These are phyloP conservation scores for Zopfia rhizophila DNA, from an alignment of 2,329 filamentous ascomycete genomes.

Conservation along the genomic window DNA sequence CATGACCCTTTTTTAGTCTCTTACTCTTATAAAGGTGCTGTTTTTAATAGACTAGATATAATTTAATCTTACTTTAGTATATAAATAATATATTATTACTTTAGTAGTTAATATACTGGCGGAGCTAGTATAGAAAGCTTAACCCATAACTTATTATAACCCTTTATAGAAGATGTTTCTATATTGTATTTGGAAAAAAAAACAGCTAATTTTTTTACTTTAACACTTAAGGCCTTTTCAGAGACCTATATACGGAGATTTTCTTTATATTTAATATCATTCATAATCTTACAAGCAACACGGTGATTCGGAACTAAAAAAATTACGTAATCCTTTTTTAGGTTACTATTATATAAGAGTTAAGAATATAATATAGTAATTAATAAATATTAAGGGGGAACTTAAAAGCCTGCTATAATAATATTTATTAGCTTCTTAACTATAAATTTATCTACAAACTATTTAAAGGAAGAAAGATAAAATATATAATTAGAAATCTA, in stretches of 20 bases:
- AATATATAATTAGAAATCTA: no score
- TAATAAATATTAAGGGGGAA: no score
- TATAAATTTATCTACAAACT: no score
- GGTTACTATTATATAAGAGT: not conserved
- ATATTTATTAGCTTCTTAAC: no score
- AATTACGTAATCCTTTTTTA: constrained; percentile 6
- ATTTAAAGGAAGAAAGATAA: no score
- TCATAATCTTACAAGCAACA: constrained; percentile 7
- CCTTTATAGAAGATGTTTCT: constrained; percentile 1
- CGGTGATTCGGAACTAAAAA: constrained; percentile 6
- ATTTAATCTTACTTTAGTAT: no score
- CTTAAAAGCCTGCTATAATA: no score
- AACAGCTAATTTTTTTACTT: not conserved
- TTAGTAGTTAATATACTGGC: not conserved
- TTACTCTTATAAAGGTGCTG: no score
- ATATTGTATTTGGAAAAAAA: constrained; percentile 4
- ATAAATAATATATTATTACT: no score
- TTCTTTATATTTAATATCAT: not conserved
- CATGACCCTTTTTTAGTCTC: no score
- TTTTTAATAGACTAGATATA: no score
- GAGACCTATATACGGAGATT: constrained; percentile 2
- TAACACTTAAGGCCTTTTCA: not conserved
- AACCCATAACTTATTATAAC: constrained; percentile 2
- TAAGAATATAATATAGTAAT: constrained; percentile 9
- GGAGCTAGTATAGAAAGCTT: not conserved